phyloP scores from a whole-genome alignment of 2,329 filamentous ascomycete species.

The Aspergillus chevalieri region DNA sequence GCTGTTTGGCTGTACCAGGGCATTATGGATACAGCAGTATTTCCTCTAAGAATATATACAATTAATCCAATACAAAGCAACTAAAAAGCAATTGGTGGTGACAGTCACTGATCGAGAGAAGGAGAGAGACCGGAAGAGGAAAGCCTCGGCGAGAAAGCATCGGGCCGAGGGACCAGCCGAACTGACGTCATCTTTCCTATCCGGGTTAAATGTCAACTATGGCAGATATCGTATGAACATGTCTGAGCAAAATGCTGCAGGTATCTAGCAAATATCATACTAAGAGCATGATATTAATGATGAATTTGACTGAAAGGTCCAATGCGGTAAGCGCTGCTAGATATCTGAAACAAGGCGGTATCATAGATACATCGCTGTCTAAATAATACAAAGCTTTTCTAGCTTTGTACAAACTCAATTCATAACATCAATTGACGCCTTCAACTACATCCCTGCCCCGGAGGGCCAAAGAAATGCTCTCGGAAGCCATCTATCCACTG shows the following conservation, averaged over 20 bases:
- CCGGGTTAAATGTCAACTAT: no score
- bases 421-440: neutral
- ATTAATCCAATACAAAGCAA: neutral
- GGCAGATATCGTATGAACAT: no score
- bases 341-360: neutral
- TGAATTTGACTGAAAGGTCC: neutral
- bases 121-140: neutral
- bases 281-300: no score
- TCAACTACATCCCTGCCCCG: neutral
- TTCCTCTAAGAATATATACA: neutral
- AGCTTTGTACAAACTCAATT: neutral
- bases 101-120: neutral
- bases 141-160: neutral
- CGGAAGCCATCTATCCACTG: neutral
- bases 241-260: no score
- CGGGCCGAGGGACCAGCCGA: neutral
- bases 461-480: neutral
- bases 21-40: conserved; percentile 16
- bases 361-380: neutral
- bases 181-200: neutral
- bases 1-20: conserved; percentile 29
- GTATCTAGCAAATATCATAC: no score
- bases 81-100: neutral
- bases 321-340: neutral
- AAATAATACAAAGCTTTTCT: neutral